Conservation (phyloP, 257 asterid species). For the Fraxinus pennsylvanica region DNA sequence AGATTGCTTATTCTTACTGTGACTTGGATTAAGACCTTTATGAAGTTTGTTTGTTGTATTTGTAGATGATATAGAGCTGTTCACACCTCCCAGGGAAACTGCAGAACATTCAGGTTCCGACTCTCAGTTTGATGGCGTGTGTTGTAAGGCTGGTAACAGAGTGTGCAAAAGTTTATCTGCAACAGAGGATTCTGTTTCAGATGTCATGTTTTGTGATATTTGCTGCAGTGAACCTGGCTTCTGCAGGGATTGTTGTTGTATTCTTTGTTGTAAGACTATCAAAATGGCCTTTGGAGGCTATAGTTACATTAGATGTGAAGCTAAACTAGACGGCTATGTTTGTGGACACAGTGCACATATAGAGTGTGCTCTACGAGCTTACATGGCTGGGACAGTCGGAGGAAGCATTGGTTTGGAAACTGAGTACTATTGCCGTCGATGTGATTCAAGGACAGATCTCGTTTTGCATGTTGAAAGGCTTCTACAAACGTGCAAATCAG, state of each 20-base stretch:
- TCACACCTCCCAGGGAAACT: slow-evolving; percentile 24
- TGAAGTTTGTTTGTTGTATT: neutral
- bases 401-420: slow-evolving; percentile 82
- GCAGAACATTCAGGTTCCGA: slow-evolving; percentile 34
- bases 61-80: slow-evolving; percentile 32
- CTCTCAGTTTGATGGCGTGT: slow-evolving; percentile 25
- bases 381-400: slow-evolving; percentile 82
- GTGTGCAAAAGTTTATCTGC: slow-evolving; percentile 58
- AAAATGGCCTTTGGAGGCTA: slow-evolving; percentile 37
- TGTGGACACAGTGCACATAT: slow-evolving; percentile 86
- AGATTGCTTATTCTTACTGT: neutral
- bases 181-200: slow-evolving; percentile 35
- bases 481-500: slow-evolving; percentile 47
- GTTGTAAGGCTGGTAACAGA: slow-evolving; percentile 67
- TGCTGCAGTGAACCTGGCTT: slow-evolving; percentile 78
- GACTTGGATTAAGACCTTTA: slow-evolving; percentile 9
- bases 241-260: slow-evolving; percentile 87
- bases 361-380: slow-evolving; percentile 76
- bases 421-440: slow-evolving; percentile 79
- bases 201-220: slow-evolving; percentile 61
- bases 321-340: slow-evolving; percentile 40
- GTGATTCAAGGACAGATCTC: slow-evolving; percentile 78
- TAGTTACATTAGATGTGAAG: slow-evolving; percentile 65
- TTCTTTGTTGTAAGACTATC: slow-evolving; percentile 62
- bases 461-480: slow-evolving; percentile 59